Conservation (phyloP, 495 filamentous ascomycete species). For the Penicillium riverlandense region DNA sequence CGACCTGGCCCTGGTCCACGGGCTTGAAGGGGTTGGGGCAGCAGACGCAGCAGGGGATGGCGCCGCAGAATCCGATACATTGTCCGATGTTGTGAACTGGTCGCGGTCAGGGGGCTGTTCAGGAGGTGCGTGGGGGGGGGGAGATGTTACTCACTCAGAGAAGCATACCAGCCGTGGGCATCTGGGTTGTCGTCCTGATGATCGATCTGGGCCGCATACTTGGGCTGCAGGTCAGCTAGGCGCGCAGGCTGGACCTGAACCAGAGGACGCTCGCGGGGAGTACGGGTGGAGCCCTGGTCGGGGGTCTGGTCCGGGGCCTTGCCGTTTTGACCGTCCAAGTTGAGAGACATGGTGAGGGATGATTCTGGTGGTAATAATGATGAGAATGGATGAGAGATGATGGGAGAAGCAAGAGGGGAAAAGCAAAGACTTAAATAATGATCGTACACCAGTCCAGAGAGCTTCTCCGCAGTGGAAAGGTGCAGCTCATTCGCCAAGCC, state of each 20-base stretch:
- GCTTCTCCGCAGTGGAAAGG: too few species aligned
- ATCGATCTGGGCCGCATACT: conserved; percentile 71
- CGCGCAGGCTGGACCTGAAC: conserved; percentile 79
- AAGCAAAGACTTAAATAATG: too few species aligned
- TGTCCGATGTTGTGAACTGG: conserved; percentile 69
- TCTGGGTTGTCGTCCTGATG: conserved; percentile 59
- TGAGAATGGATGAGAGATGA: too few species aligned
- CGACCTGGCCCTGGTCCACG: conserved; percentile 89
- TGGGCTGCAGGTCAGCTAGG: conserved; percentile 78
- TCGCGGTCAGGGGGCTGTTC: too few species aligned
- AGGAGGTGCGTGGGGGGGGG: background rate
- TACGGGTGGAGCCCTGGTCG: background rate
- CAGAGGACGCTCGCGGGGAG: conserved; percentile 23
- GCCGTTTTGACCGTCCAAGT: conserved; percentile 15
- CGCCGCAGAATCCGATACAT: conserved; percentile 72
- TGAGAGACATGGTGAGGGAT: too few species aligned
- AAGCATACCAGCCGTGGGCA: conserved; percentile 89
- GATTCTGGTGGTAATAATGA: too few species aligned
- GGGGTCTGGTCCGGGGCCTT: conserved; percentile 33
- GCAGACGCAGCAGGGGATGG: conserved; percentile 85
- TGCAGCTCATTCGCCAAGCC: too few species aligned
- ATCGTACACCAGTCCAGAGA: too few species aligned
- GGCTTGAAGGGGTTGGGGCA: conserved; percentile 97
- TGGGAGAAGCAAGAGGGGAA: too few species aligned
- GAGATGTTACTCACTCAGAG: conserved; percentile 59